Percentiles rank a stretch among this genome's conserved stretches.
Conservation (phyloP, 441 rosid species). For the Jatropha multifida region DNA sequence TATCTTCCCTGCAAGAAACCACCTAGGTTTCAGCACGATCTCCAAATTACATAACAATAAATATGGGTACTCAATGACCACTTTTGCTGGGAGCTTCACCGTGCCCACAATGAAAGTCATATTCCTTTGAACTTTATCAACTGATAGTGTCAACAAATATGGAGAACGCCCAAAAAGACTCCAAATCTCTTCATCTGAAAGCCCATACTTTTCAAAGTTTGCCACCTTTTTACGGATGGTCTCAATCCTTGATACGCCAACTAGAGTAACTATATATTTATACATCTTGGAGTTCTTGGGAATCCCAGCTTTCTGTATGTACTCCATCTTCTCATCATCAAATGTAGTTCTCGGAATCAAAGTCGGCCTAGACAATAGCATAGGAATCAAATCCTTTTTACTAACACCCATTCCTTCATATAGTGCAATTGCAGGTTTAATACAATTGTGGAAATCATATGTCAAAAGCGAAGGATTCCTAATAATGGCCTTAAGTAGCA, state of each 20-base stretch:
- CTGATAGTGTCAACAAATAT: constrained; percentile 55
- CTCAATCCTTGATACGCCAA: constrained; percentile 61
- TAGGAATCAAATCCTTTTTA: constrained; percentile 45
- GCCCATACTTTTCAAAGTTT: constrained; percentile 57
- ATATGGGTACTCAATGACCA: constrained; percentile 40
- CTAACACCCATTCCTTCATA: constrained; percentile 60
- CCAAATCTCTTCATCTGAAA: constrained; percentile 65
- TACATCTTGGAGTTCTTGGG: constrained; percentile 61
- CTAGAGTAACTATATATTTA: constrained; percentile 56
- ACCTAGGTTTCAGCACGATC: constrained; percentile 56
- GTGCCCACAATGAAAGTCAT: constrained; percentile 72
- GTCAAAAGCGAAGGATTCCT: constrained; percentile 77
- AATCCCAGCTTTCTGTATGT: constrained; percentile 47
- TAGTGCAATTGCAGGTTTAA: constrained; percentile 54
- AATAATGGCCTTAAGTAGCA: constrained; percentile 59
- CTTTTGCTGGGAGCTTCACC: constrained; percentile 34
- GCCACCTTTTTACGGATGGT: constrained; percentile 69
- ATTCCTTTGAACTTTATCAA: constrained; percentile 80
- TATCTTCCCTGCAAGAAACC: constrained; percentile 51
- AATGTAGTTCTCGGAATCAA: constrained; percentile 67
- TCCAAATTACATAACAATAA: constrained; percentile 57
- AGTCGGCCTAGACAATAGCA: constrained; percentile 67
- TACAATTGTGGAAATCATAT: constrained; percentile 51
- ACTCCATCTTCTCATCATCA: constrained; percentile 63
- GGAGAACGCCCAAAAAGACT: constrained; percentile 37